Base-by-base conservation (phyloP, 2,329 filamentous ascomycete genomes). In the Neonectria hederae region DNA sequence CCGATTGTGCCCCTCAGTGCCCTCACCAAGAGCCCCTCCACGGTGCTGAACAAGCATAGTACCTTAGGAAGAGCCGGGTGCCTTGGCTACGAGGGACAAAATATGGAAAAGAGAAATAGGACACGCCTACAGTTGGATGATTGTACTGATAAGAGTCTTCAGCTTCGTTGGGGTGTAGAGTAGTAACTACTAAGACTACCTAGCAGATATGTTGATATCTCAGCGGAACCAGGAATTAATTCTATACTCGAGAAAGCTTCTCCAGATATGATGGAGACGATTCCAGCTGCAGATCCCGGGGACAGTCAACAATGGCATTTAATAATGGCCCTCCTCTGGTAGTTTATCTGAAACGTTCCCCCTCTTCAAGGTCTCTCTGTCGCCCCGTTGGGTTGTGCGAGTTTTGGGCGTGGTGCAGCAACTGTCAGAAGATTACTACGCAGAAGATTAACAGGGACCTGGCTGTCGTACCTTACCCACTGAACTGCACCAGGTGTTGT, bases 261-360 rank as follows among this genome's bases (percentile, higher is more conserved):
- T 30, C 19, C 17, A 8, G 6, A 21, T n/a, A 10, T 49, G 24
- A n/a, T n/a, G 24, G 24, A 21, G 19, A 19, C 8, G 28, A 51
- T 21, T 22, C 4, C 5, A 32, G n/a, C 5, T 32, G 48, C 10
- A 51, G 26, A 32, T 10, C 28, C 46, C 17, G 24, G 30, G 21
- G 48, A 26, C 26, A 17, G 14, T 30, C 26, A n/a, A 38, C 4
- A 10, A 38, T 32, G 30, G 30, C 10, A 13, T 32, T 32, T 11
- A 10, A 32, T 13, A 32, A 32, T 13, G 35, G 21, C 13, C 24
- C n/a, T 46, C 54, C 28, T 26, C 24, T 46, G 24, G 24, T 46
- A 62, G 56, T 51, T 51, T 53, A 28, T 40, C 43, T 57, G 60
- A 62, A 58, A 57, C 60, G 24, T 35, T 54, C 14, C 14, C 30